Conservation (phyloP, 768 basidiomycete genomes). For the Pseudohyphozyma bogoriensis region DNA sequence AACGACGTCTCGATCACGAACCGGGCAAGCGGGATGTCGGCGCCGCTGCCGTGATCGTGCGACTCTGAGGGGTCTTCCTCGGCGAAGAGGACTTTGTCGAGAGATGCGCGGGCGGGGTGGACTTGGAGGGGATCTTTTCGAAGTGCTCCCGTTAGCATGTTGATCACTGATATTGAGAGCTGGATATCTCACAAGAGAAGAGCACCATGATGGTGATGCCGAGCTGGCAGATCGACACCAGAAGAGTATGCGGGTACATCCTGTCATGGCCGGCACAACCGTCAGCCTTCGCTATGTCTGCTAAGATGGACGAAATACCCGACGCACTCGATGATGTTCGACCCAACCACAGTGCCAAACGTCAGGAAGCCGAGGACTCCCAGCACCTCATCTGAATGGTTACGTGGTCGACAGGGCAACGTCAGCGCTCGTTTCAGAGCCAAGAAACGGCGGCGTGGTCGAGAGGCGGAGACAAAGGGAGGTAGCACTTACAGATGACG, state of each 20-base stretch:
- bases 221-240: constrained; percentile 83
- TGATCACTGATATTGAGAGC: too few species aligned
- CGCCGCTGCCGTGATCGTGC: constrained; percentile 34
- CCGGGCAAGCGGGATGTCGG: constrained; percentile 58
- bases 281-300: neutral
- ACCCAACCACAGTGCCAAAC: constrained; percentile 54
- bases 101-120: constrained; percentile 79
- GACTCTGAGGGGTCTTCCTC: constrained; percentile 42
- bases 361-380: constrained; percentile 39
- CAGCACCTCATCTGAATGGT: constrained; percentile 60
- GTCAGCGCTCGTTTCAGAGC: too few species aligned
- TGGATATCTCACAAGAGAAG: too few species aligned
- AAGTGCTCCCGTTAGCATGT: too few species aligned
- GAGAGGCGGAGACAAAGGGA: neutral
- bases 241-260: constrained; percentile 56
- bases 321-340: constrained; percentile 95
- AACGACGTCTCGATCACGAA: constrained; percentile 58
- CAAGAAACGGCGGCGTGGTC: neutral
- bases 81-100: constrained; percentile 69
- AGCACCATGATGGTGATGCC: constrained; percentile 84
- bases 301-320: constrained; percentile 34
- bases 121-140: constrained; percentile 93
- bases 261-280: neutral
- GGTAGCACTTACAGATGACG: constrained; percentile 46
- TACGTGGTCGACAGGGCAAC: neutral